Base-by-base conservation (phyloP, 2,329 filamentous ascomycete species). In the Chaetomium globosum region DNA sequence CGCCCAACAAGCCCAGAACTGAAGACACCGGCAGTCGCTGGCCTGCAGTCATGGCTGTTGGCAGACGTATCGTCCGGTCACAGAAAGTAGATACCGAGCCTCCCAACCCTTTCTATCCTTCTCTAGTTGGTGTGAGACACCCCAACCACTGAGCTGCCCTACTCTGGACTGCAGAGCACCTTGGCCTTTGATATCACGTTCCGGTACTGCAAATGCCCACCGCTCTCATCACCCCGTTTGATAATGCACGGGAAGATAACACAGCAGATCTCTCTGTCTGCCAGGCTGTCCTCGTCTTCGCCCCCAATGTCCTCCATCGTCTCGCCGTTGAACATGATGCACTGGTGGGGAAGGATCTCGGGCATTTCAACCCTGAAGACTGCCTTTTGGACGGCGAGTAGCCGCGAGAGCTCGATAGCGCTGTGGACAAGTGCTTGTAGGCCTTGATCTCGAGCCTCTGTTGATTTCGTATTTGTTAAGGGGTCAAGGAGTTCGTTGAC, bases 271-370 rank as follows among this genome's bases (percentile, higher is more conserved):
- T 86, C 82, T 59, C 85, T 78, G 53, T 78, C 78, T 19, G 77
- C 74, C 26, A 87, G 77, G 10, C 75, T 79, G 21, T 86, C 83
- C 67, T 88, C 86, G 65, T 86, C 84, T 70, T 86, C 84, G 19
- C 85, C 86, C 43, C 86, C 84, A 54, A 89, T 80, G 70, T 90
- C 87, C 70, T 90, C 87, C 88, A 90, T 90, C 3, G 77, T 83
- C 30, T 79, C 78, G 1, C 78, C 65, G 70, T 89, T 85, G 71
- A 89, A 90, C 58, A 82, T 74, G 3, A 81, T 78, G 65, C 76
- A 78, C 71, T 87, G 84, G 71, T 86, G 82, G 4, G 83, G 80
- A 65, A 80, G 72, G 28, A 84, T 77, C 46, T 76, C 74, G 26
- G 85, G 85, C 83, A 88, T 86, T 66, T 79, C 76, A 31, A 87